A percentile compares a stretch with the other conserved stretches of the same genome.
Evolutionary conservation across 2,329 filamentous ascomycete genomes (phyloP).

Genomic region (Aspergillus sp.): DNA sequence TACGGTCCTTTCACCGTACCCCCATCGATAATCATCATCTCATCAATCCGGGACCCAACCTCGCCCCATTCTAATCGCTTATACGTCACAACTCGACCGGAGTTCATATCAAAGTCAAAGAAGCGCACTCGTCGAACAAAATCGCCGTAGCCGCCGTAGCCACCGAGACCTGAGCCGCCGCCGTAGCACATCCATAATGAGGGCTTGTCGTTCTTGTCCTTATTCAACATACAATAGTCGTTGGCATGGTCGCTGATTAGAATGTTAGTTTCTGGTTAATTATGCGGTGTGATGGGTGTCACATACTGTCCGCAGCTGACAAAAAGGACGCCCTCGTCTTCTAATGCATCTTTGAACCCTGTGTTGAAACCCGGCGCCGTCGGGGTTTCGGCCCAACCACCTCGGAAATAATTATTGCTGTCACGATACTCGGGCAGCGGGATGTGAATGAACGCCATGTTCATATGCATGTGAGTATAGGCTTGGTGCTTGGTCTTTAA

Average conservation of each 20-base stretch:
- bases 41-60: constrained; percentile 45
- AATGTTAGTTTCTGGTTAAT: constrained; percentile 12
- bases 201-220: constrained; percentile 49
- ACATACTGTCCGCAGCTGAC: constrained; percentile 85
- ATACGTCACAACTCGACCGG: constrained; percentile 81
- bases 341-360: constrained; percentile 82
- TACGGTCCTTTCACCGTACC: constrained; percentile 42
- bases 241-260: constrained; percentile 74
- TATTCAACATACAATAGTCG: constrained; percentile 77
- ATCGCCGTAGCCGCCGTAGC: constrained; percentile 83
- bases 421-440: constrained; percentile 81
- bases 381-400: constrained; percentile 70
- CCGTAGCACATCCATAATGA: constrained; percentile 97
- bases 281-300: background rate
- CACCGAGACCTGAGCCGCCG: constrained; percentile 83
- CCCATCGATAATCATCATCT: constrained; percentile 54
- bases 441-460: constrained; percentile 96
- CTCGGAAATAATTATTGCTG: constrained; percentile 52
- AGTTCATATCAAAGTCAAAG: constrained; percentile 89
- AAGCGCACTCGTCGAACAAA: constrained; percentile 77
- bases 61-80: constrained; percentile 71
- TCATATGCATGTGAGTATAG: constrained; percentile 88
- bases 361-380: constrained; percentile 87
- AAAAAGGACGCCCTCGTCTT: constrained; percentile 75
- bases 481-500: constrained; percentile 70